A percentile compares a stretch with the other conserved stretches of the same genome.
phyloP scores from a whole-genome alignment of 352 stramenopile species.

The Aphanomyces cochlioides region DNA sequence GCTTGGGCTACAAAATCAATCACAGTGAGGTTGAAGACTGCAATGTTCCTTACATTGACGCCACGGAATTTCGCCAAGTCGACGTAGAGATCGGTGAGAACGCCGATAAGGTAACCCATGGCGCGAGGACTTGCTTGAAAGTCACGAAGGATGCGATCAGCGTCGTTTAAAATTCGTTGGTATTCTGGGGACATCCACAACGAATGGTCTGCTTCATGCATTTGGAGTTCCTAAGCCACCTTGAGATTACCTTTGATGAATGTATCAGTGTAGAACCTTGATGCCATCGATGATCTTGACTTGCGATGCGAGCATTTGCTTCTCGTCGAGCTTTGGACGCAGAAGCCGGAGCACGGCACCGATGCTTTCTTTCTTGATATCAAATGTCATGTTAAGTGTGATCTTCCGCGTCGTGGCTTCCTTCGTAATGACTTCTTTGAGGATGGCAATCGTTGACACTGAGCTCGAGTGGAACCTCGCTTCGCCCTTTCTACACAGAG shows the following conservation, averaged over 20 bases:
- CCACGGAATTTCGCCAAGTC: slow-evolving; percentile 83
- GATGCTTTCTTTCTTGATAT: slow-evolving; percentile 77
- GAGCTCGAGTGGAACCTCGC: slow-evolving; percentile 72
- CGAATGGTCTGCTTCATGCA: slow-evolving; percentile 68
- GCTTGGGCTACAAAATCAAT: slow-evolving; percentile 40
- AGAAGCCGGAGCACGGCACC: slow-evolving; percentile 63
- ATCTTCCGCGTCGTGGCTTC: slow-evolving; percentile 76
- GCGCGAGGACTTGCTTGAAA: slow-evolving; percentile 66
- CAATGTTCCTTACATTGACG: slow-evolving; percentile 40
- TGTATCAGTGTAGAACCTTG: slow-evolving; percentile 34
- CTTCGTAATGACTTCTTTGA: slow-evolving; percentile 83
- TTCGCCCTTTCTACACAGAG: slow-evolving; percentile 46
- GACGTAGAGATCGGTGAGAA: slow-evolving; percentile 82
- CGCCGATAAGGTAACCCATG: slow-evolving; percentile 72
- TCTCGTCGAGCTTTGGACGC: slow-evolving; percentile 59
- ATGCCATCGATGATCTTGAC: slow-evolving; percentile 80
- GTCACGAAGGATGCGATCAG: slow-evolving; percentile 62
- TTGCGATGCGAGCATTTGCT: slow-evolving; percentile 66
- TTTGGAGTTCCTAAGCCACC: slow-evolving; percentile 48
- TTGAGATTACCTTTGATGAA: no score
- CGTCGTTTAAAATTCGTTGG: slow-evolving; percentile 60
- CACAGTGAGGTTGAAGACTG: background rate
- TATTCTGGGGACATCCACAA: slow-evolving; percentile 81
- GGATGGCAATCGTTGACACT: slow-evolving; percentile 76
- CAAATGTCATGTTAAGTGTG: slow-evolving; percentile 70